Conservation (phyloP, 2,329 filamentous ascomycete genomes). For the Aspergillus phoenicis region DNA sequence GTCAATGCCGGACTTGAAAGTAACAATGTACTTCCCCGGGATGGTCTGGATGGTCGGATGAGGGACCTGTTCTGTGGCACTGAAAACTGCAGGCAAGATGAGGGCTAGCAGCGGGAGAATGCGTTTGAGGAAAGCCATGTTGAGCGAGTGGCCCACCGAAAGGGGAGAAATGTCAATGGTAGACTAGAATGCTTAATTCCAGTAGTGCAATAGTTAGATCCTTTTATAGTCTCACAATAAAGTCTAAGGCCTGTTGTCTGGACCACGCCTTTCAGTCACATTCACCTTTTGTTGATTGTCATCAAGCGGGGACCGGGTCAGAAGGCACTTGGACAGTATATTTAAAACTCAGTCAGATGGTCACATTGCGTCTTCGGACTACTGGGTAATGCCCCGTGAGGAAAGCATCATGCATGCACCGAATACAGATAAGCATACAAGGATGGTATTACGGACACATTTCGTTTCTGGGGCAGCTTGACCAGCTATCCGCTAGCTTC, state of each 20-base stretch:
- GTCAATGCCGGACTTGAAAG: constrained; percentile 25
- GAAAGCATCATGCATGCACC: constrained; percentile 15
- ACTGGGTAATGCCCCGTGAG: constrained; percentile 24
- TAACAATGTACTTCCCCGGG: constrained; percentile 30
- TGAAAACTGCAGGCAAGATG: constrained; percentile 27
- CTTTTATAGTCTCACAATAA: background rate
- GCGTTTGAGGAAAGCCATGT: constrained; percentile 26
- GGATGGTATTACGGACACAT: background rate
- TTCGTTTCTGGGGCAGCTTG: background rate
- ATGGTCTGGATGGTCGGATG: constrained; percentile 19
- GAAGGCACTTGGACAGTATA: constrained; percentile 1
- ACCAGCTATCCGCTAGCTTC: background rate
- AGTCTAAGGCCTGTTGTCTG: background rate
- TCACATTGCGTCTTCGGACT: constrained; percentile 28
- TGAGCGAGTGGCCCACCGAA: background rate
- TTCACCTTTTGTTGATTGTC: background rate
- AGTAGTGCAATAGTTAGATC: constrained; percentile 2
- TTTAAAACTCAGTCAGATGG: constrained; percentile 24
- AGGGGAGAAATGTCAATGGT: background rate
- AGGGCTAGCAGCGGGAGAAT: constrained; percentile 26
- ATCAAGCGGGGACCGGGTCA: constrained; percentile 16
- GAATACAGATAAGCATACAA: constrained; percentile 12
- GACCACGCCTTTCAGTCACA: constrained; percentile 3
- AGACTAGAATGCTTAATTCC: background rate
- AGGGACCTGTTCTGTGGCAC: constrained; percentile 18